These are phyloP conservation scores for Phaffomyces opuntiae DNA, from an alignment of 805 yeast species.

Conservation along the genomic window DNA sequence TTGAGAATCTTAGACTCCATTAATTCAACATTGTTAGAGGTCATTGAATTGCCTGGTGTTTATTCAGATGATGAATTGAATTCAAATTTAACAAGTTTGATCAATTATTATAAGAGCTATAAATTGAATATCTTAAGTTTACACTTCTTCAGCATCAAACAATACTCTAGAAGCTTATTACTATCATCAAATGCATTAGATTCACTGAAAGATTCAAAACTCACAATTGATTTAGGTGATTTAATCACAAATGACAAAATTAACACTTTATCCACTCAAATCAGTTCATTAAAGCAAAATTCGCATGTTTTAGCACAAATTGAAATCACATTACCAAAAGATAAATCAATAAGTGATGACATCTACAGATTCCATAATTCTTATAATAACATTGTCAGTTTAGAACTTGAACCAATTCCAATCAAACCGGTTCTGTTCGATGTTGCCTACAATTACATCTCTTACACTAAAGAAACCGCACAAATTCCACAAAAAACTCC, in stretches of 20 bases:
- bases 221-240: conserved; percentile 9
- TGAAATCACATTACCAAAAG: conserved; percentile 24
- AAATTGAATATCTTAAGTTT: conserved; percentile 40
- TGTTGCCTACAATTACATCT: conserved; percentile 77
- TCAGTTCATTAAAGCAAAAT: conserved; percentile 19
- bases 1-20: conserved; percentile 35
- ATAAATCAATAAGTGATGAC: conserved; percentile 21
- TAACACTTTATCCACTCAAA: conserved; percentile 14
- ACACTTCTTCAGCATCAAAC: conserved; percentile 33
- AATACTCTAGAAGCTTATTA: conserved; percentile 41
- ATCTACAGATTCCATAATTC: conserved; percentile 19
- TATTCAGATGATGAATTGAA: conserved; percentile 70
- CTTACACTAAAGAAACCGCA: conserved; percentile 28
- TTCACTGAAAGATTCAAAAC: conserved; percentile 11
- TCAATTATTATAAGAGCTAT: conserved; percentile 37
- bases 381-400: conserved; percentile 21
- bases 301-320: conserved; percentile 45
- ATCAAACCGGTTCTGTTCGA: conserved; percentile 91
- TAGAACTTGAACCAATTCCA: conserved; percentile 45
- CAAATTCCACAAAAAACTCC: neutral
- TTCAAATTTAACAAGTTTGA: conserved; percentile 44
- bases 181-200: conserved; percentile 30
- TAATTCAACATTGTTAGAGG: conserved; percentile 44
- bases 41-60: conserved; percentile 87
- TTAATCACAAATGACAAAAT: conserved; percentile 33